Conservation (phyloP, 768 basidiomycete species). For the Calvatia gigantea region DNA sequence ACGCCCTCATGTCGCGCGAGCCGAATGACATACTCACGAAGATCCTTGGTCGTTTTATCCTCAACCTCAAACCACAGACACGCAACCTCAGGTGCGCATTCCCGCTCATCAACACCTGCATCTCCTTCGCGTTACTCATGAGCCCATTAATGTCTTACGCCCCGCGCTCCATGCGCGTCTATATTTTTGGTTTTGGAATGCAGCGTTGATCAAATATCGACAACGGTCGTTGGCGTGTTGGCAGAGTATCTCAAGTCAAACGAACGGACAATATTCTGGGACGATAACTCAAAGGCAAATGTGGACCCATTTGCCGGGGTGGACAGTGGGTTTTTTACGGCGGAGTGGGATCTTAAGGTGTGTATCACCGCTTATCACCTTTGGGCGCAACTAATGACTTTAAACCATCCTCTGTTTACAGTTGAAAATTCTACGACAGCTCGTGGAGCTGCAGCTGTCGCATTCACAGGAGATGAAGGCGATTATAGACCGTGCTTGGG, state of each 20-base stretch:
- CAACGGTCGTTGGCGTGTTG: slow-evolving; percentile 65
- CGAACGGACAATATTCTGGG: slow-evolving; percentile 80
- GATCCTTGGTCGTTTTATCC: slow-evolving; percentile 72
- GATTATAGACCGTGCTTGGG: slow-evolving; percentile 82
- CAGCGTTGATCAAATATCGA: slow-evolving; percentile 80
- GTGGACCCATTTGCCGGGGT: slow-evolving; percentile 68
- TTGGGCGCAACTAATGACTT: not conserved
- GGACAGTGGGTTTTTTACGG: slow-evolving; percentile 72
- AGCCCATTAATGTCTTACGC: slow-evolving; percentile 12
- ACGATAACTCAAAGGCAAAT: slow-evolving; percentile 62
- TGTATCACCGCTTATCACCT: slow-evolving; percentile 5
- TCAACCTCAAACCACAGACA: slow-evolving; percentile 82
- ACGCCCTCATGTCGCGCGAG: slow-evolving; percentile 69
- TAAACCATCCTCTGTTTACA: slow-evolving; percentile 25
- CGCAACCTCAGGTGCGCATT: slow-evolving; percentile 81
- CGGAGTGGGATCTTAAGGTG: slow-evolving; percentile 84
- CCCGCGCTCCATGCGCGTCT: not conserved
- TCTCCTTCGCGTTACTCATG: slow-evolving; percentile 1
- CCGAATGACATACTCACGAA: slow-evolving; percentile 70
- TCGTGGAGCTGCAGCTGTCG: slow-evolving; percentile 79
- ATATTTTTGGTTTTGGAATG: not conserved
- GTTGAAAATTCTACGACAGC: slow-evolving; percentile 80
- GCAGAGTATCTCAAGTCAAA: slow-evolving; percentile 69
- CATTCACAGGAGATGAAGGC: slow-evolving; percentile 68
- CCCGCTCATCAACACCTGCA: slow-evolving; percentile 20